Conservation (phyloP, 441 rosid species). For the Croton laevigatus region DNA sequence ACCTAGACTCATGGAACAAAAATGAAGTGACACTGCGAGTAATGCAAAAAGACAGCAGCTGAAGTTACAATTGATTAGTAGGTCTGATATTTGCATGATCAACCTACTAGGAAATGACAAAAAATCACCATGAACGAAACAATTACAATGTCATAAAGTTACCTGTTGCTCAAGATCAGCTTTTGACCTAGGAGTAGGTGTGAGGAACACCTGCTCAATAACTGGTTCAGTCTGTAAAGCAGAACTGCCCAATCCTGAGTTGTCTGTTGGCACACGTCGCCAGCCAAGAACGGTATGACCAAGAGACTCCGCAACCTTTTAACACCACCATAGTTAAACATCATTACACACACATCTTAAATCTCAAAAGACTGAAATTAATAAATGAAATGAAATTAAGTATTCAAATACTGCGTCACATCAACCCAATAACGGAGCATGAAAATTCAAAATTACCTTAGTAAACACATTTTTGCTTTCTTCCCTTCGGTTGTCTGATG, state of each 20-base stretch:
- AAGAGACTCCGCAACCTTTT: constrained; percentile 93
- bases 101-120: not conserved
- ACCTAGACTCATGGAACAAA: too few species aligned
- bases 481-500: constrained; percentile 63
- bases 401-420: not conserved
- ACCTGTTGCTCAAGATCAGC: constrained; percentile 96
- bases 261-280: constrained; percentile 93
- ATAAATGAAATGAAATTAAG: too few species aligned
- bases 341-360: too few species aligned
- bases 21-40: too few species aligned
- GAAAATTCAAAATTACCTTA: constrained; percentile 46
- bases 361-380: not conserved
- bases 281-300: constrained; percentile 97
- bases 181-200: constrained; percentile 67
- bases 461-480: constrained; percentile 90
- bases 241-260: constrained; percentile 76
- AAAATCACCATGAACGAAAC: not conserved
- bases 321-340: not conserved
- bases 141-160: not conserved
- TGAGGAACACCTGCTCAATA: constrained; percentile 92
- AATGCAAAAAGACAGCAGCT: too few species aligned
- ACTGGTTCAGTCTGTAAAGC: constrained; percentile 95
- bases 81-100: not conserved
- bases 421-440: not conserved
- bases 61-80: too few species aligned